These are phyloP conservation scores for Kurtzmaniella cleridarum DNA, from an alignment of 805 yeast species.

Conservation along the genomic window DNA sequence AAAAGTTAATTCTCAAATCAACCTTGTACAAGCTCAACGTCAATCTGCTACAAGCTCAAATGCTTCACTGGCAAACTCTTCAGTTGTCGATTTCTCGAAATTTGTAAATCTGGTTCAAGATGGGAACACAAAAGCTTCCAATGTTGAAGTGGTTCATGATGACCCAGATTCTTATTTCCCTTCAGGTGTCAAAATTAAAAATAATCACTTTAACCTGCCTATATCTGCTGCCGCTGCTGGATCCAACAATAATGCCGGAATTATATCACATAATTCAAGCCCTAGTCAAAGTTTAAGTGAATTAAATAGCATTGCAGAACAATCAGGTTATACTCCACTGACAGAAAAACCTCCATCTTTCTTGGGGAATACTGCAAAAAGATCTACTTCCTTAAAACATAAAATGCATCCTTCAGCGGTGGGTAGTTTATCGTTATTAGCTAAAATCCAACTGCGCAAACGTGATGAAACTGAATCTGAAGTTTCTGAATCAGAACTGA, in stretches of 20 bases:
- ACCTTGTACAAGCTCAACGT: slow-evolving; percentile 19
- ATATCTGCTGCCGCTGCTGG: neutral
- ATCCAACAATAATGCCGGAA: too few species aligned
- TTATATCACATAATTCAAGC: neutral
- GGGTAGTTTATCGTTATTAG: slow-evolving; percentile 10
- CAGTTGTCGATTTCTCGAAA: slow-evolving; percentile 20
- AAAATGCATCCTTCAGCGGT: slow-evolving; percentile 10
- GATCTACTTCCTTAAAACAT: slow-evolving; percentile 22
- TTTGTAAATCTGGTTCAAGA: slow-evolving; percentile 4
- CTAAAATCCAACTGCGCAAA: slow-evolving; percentile 11
- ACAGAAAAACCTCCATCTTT: slow-evolving; percentile 5
- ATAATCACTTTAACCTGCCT: too few species aligned
- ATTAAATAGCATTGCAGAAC: slow-evolving; percentile 4
- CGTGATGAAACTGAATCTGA: slow-evolving; percentile 8
- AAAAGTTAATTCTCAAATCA: slow-evolving; percentile 37
- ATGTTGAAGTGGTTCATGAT: slow-evolving; percentile 8
- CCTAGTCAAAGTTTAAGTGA: slow-evolving; percentile 5
- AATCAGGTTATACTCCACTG: slow-evolving; percentile 5
- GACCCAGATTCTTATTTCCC: slow-evolving; percentile 27
- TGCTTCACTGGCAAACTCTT: slow-evolving; percentile 16
- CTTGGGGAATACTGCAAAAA: slow-evolving; percentile 8
- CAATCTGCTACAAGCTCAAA: slow-evolving; percentile 4
- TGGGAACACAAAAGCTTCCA: neutral
- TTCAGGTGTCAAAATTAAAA: slow-evolving; percentile 1
- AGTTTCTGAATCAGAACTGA: slow-evolving; percentile 8